phyloP scores from a whole-genome alignment of 2,329 filamentous ascomycete species.

The Calonectria honghensis region DNA sequence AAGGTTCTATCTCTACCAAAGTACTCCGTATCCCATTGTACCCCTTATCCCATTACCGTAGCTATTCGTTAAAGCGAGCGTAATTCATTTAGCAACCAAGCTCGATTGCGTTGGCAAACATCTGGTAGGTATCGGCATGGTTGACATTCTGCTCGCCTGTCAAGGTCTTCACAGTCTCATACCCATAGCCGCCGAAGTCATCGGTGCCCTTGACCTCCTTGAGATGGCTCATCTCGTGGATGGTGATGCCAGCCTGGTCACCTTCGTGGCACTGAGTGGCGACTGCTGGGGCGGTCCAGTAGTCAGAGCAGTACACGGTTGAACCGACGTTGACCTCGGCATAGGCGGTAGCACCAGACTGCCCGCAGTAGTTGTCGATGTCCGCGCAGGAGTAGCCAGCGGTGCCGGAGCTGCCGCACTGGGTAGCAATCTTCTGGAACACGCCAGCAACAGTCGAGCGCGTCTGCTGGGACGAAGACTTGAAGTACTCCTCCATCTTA shows the following conservation, averaged over 20 bases:
- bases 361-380: slow-evolving; percentile 68
- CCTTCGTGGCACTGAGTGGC: slow-evolving; percentile 74
- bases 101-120: slow-evolving; percentile 63
- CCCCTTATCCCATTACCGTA: neutral
- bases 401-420: slow-evolving; percentile 59
- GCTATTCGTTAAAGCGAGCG: neutral
- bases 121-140: slow-evolving; percentile 77
- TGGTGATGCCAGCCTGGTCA: slow-evolving; percentile 77
- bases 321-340: slow-evolving; percentile 71
- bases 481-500: slow-evolving; percentile 75
- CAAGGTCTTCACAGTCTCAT: slow-evolving; percentile 69
- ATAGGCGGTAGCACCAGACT: slow-evolving; percentile 72
- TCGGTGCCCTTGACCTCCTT: slow-evolving; percentile 72
- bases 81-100: slow-evolving; percentile 5
- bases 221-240: slow-evolving; percentile 79
- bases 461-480: slow-evolving; percentile 62
- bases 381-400: slow-evolving; percentile 75
- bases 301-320: slow-evolving; percentile 76
- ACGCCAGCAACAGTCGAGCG: slow-evolving; percentile 58
- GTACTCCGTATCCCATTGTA: neutral
- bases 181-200: slow-evolving; percentile 74
- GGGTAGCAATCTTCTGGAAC: slow-evolving; percentile 65
- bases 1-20: neutral
- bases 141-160: slow-evolving; percentile 68
- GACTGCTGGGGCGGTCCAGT: slow-evolving; percentile 72